phyloP scores from a whole-genome alignment of 2,329 filamentous ascomycete genomes.

The Nemania sp. region DNA sequence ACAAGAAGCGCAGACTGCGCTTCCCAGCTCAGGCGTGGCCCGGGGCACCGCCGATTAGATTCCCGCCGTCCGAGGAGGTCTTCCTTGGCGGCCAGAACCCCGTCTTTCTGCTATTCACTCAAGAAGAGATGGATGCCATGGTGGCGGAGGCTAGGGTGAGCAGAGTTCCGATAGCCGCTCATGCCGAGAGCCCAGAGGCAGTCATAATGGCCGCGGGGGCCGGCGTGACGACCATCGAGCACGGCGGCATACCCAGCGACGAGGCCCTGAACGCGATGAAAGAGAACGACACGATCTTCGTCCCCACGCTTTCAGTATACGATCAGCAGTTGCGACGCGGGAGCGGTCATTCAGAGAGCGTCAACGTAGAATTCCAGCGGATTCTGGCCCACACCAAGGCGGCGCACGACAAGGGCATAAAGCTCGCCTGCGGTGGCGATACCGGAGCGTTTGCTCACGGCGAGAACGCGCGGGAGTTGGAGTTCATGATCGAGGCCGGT shows the following conservation, averaged over 20 bases:
- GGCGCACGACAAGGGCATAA: slow-evolving; percentile 53
- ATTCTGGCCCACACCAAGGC: slow-evolving; percentile 48
- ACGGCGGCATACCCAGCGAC: slow-evolving; percentile 46
- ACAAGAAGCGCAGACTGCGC: slow-evolving; percentile 49
- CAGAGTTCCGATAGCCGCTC: slow-evolving; percentile 49
- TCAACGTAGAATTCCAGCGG: slow-evolving; percentile 34
- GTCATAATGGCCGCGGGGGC: slow-evolving; percentile 52
- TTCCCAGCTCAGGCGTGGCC: slow-evolving; percentile 43
- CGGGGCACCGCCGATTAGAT: slow-evolving; percentile 39
- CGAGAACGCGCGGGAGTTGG: slow-evolving; percentile 56
- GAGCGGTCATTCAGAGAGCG: slow-evolving; percentile 26
- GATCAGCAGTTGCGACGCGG: slow-evolving; percentile 37
- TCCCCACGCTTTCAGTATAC: slow-evolving; percentile 56
- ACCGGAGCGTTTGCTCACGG: slow-evolving; percentile 60
- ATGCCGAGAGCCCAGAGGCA: slow-evolving; percentile 48
- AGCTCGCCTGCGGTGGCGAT: slow-evolving; percentile 57
- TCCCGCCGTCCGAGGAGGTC: slow-evolving; percentile 41
- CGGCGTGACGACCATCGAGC: slow-evolving; percentile 54
- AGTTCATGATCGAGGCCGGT: slow-evolving; percentile 57
- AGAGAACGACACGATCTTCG: slow-evolving; percentile 51
- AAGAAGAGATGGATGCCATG: slow-evolving; percentile 56
- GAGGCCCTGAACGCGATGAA: slow-evolving; percentile 51
- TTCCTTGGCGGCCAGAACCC: slow-evolving; percentile 43
- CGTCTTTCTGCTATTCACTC: slow-evolving; percentile 50
- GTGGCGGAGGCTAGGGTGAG: slow-evolving; percentile 51